phyloP scores from a whole-genome alignment of 345 rosid species.

The Pseudoturritis turrita region DNA sequence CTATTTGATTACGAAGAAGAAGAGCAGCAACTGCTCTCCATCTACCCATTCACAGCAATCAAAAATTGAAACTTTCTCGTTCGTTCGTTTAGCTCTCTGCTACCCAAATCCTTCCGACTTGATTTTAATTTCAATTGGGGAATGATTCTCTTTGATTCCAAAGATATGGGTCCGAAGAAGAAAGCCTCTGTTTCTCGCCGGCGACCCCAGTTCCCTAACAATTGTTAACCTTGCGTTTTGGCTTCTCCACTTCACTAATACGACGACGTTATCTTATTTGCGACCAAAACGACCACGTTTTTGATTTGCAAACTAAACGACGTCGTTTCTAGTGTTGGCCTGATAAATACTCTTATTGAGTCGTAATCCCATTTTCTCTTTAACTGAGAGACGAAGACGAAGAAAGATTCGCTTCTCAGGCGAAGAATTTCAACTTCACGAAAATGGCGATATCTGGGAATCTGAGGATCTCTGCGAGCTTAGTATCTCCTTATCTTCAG shows the following conservation, averaged over 20 bases:
- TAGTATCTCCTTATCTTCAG: slow-evolving; percentile 45
- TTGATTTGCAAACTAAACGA: not conserved
- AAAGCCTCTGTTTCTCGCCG: slow-evolving; percentile 5
- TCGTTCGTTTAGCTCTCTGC: not conserved
- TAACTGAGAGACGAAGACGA: slow-evolving; percentile 11
- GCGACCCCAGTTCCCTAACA: not conserved
- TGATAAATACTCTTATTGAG: not conserved
- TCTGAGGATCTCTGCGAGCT: slow-evolving; percentile 61
- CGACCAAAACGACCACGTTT: not conserved
- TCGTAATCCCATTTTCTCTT: not conserved
- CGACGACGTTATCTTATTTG: not conserved
- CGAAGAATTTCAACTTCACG: slow-evolving; percentile 8
- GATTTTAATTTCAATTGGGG: not conserved
- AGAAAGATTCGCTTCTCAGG: slow-evolving; percentile 15
- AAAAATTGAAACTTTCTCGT: not conserved
- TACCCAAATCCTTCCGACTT: not conserved
- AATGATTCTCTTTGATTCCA: not conserved
- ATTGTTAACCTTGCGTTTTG: not conserved
- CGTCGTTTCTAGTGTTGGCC: not conserved
- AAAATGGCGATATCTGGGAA: slow-evolving; percentile 61
- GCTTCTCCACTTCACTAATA: not conserved
- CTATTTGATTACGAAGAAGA: slow-evolving; percentile 35
- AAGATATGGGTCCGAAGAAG: slow-evolving; percentile 1
- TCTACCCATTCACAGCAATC: slow-evolving; percentile 60
- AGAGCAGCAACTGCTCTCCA: slow-evolving; percentile 52